phyloP scores from a whole-genome alignment of 2,329 filamentous ascomycete species.

The Hymenoscyphus fructigenus region DNA sequence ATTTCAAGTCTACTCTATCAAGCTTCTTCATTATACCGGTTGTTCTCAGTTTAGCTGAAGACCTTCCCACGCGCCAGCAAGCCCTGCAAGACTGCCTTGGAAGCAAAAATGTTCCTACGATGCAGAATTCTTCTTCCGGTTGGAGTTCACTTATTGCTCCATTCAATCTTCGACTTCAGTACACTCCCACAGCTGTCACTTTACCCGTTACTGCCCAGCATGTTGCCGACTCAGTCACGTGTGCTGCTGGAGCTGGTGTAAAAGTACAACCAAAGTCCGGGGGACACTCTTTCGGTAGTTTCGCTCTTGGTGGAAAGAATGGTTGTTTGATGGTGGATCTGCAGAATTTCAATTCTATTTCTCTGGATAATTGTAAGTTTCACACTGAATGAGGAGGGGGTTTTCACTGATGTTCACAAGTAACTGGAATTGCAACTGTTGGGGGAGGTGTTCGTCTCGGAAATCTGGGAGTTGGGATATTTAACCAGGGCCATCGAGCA shows the following conservation, averaged over 20 bases:
- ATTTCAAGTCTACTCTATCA: too few relatives aligned
- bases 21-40: too few relatives aligned
- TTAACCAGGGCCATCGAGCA: slow-evolving; percentile 37
- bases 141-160: slow-evolving; percentile 9
- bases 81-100: too few relatives aligned
- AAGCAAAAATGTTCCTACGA: too few relatives aligned
- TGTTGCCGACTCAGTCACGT: slow-evolving; percentile 45
- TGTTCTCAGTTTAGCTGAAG: too few relatives aligned
- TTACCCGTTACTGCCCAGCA: slow-evolving; percentile 30
- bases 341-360: slow-evolving; percentile 49
- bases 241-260: slow-evolving; percentile 41
- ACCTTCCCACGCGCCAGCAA: too few relatives aligned
- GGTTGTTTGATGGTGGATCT: slow-evolving; percentile 55
- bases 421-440: slow-evolving; percentile 33
- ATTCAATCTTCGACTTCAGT: slow-evolving; percentile 18
- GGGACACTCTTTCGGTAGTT: slow-evolving; percentile 53
- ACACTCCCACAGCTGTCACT: slow-evolving; percentile 16
- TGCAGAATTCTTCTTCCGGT: not conserved
- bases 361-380: slow-evolving; percentile 43
- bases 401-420: slow-evolving; percentile 3
- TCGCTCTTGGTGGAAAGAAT: slow-evolving; percentile 44
- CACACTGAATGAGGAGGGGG: too few relatives aligned
- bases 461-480: slow-evolving; percentile 42
- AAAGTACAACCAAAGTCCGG: slow-evolving; percentile 51
- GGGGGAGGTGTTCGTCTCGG: slow-evolving; percentile 46